Base-by-base conservation (phyloP, 768 basidiomycete genomes). In the Porphyrellus cyaneotinctus region DNA sequence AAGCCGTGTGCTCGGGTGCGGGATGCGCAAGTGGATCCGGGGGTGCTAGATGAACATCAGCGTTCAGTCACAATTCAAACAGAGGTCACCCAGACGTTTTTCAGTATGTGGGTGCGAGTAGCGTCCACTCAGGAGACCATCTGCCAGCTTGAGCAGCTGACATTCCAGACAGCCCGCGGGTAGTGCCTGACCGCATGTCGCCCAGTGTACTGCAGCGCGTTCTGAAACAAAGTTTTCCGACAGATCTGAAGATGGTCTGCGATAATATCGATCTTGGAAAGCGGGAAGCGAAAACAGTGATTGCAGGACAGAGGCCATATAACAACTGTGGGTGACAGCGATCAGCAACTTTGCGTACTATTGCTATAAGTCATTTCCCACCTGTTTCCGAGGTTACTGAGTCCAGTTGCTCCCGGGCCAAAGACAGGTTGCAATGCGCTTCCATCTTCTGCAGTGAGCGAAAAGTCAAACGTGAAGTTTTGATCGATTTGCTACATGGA, bases 281-380 rank as follows among this genome's bases (percentile, higher is more conserved):
- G 81, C 60, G 0, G 85, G 78, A 3, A 98, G 79, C 2, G 92
- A 75, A 73, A 97, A 95, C 2, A 97, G 58, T 0, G 83, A 81
- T 71, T 98, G 95, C 0, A 98, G 70, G 12, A 92, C 86, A 0
- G 94, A 97, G 1, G 95, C 91, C 85, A 99, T 95, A 74, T 99
- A 99, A 69, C 95, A 99, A 66, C 94, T 93, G 13, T 55, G 17
- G 13, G 14, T 41, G 31, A 48, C 24, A 5, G 36, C 43, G n/a
- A 49, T 57, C 9, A 59, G 26, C 17, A 22, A 31, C 17, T 0
- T 2, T 22, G 13, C 20, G 9, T 9, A 8, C n/a, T 7, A 4
- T 33, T 12, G 22, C 17, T 18, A 6, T n/a, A 32, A 24, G 17
- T 13, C 18, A 1, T 6, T 13, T 39, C 73, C 31, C 33, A 81